These are phyloP conservation scores for Trypanosoma vivax DNA, from an alignment of 208 protist genomes.

Conservation along the genomic window DNA sequence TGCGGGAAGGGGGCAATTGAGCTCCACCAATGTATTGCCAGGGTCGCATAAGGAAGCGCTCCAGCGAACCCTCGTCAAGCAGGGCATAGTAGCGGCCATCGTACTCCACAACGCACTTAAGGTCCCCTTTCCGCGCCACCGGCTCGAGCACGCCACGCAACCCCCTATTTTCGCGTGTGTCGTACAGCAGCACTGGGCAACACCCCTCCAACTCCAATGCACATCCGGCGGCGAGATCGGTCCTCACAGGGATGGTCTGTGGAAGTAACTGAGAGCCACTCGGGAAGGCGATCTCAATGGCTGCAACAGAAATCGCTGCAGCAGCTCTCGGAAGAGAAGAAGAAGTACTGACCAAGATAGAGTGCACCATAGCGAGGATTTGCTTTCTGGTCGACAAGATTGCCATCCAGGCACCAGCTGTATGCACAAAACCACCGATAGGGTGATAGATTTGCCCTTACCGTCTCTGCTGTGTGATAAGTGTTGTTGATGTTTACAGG, in stretches of 20 bases:
- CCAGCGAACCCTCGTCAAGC: conserved; percentile 36
- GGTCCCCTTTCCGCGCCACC: conserved; percentile 50
- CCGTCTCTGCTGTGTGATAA: conserved; percentile 26
- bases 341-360: conserved; percentile 71
- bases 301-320: conserved; percentile 53
- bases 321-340: conserved; percentile 58
- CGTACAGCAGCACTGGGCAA: conserved; percentile 88
- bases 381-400: conserved; percentile 32
- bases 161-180: conserved; percentile 70
- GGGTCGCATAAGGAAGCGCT: conserved; percentile 70
- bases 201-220: conserved; percentile 67
- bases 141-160: conserved; percentile 76
- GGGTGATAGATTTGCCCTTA: conserved; percentile 45
- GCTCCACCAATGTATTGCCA: conserved; percentile 79
- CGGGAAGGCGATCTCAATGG: conserved; percentile 50
- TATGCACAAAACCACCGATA: conserved; percentile 80
- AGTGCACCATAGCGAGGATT: conserved; percentile 28
- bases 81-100: conserved; percentile 68
- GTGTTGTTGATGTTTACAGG: conserved; percentile 40
- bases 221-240: conserved; percentile 8
- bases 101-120: conserved; percentile 65
- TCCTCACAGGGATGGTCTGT: conserved; percentile 25
- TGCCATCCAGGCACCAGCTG: conserved; percentile 54
- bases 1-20: conserved; percentile 49
- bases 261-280: conserved; percentile 44